Base-by-base conservation (phyloP, 331 rosid genomes). In the Phaseolus coccineus region DNA sequence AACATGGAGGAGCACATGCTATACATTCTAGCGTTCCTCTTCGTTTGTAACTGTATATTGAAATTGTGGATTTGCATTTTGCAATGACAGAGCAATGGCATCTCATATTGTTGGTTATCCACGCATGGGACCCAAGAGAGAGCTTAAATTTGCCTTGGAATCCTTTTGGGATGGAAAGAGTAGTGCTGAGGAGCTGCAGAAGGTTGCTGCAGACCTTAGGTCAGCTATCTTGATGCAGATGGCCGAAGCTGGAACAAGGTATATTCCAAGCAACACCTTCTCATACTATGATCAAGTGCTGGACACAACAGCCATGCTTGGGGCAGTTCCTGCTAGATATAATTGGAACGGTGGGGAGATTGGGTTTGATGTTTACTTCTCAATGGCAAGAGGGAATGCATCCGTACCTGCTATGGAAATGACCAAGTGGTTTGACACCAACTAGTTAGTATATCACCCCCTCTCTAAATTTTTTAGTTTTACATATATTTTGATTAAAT, bases 351-450 rank as follows among this genome's bases (percentile, higher is more conserved):
- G 89, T 16, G 81, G 89, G 35, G 93, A 93, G 87, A 88, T 93
- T 56, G 93, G 89, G 14, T 89, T 88, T 4, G 93, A 93, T 37
- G 75, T 89, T 33, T 91, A 89, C 85, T 91, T 93, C 84, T 91
- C 97, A 81, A 93, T 91, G 97, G 97, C 97, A 22, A 90, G 97
- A 67, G 97, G 97, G 44, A 89, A 91, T 86, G 88, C 91, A 28
- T 51, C 90, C 16, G 90, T 91, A 55, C 94, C 93, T 16, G 93
- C 97, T 72, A 93, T 93, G 96, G 96, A 91, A 85, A 93, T 93
- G 97, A 91, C 97, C 85, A 93, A 93, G 87, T 93, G 96, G 96
- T 93, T 93, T 50, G 97, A 91, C 85, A 93, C 97, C 81, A 93
- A 93, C 79, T 93, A 91, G 94, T 93, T 73, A 88, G 97, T 93